Evolutionary conservation across 1,139 yeast genomes (phyloP).

Genomic region (Taphrina flavorubra): DNA sequence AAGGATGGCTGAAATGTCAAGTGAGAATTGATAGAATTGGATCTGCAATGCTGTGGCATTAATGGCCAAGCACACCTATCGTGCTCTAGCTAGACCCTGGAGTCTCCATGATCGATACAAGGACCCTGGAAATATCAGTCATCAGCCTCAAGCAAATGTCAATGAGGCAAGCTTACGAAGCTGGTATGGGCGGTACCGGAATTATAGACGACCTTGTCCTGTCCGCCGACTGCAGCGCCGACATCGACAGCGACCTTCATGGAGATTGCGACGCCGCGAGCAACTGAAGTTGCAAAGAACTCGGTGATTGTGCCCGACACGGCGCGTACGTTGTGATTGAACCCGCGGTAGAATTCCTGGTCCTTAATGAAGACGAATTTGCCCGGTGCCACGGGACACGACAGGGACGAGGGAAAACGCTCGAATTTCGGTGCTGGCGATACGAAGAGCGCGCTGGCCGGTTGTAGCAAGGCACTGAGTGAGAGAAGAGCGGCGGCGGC

Average conservation of each 20-base stretch:
- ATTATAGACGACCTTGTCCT: not conserved
- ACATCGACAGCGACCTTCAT: slow-evolving; percentile 9
- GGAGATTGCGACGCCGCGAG: slow-evolving; percentile 2
- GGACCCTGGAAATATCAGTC: slow-evolving; percentile 3
- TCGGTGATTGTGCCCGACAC: not conserved
- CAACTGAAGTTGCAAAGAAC: not conserved
- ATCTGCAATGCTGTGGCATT: not conserved
- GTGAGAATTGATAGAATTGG: not conserved
- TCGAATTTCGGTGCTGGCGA: not conserved
- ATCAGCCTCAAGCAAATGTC: not conserved
- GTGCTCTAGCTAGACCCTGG: slow-evolving; percentile 1
- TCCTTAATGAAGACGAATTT: slow-evolving; percentile 3
- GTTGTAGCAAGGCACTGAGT: not conserved
- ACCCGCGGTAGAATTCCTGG: slow-evolving; percentile 1
- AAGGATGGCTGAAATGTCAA: not conserved
- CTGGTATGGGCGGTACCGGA: slow-evolving; percentile 4
- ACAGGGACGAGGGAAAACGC: not conserved
- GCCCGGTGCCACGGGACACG: not conserved
- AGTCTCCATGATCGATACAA: not conserved
- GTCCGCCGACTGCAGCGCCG: not conserved
- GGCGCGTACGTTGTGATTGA: not conserved
- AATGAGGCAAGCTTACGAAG: not conserved
- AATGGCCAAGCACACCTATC: too few relatives aligned
- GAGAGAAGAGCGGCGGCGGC: not conserved
- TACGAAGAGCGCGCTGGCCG: not conserved